Conservation (phyloP, 371 early-diverging fungal species). For the Lichtheimia hyalospora region DNA sequence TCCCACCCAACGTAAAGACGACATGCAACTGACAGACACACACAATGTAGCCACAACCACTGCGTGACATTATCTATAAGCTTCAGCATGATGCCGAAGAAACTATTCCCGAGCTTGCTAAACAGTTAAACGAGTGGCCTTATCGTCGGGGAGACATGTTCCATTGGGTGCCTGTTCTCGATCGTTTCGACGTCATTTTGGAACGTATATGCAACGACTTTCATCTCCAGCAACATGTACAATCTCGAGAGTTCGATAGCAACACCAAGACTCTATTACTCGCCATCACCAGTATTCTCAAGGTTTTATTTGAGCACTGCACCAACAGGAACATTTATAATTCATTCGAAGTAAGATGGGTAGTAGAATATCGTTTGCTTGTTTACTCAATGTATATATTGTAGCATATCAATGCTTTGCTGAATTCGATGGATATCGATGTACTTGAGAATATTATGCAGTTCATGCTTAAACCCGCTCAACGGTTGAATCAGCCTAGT, state of each 20-base stretch:
- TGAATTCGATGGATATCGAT: constrained; percentile 74
- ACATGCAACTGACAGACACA: too few species aligned
- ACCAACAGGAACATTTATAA: constrained; percentile 93
- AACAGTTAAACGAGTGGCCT: constrained; percentile 63
- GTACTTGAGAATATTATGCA: constrained; percentile 71
- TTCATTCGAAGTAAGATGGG: constrained; percentile 79
- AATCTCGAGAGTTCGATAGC: constrained; percentile 55
- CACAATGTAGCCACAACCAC: constrained; percentile 49
- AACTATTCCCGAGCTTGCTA: constrained; percentile 53
- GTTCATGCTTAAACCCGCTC: constrained; percentile 78
- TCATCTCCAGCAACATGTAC: constrained; percentile 60
- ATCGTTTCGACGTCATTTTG: constrained; percentile 88
- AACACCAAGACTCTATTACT: constrained; percentile 61
- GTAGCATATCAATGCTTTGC: constrained; percentile 72
- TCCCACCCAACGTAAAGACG: not conserved
- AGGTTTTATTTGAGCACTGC: constrained; percentile 88
- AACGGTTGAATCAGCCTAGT: constrained; percentile 74
- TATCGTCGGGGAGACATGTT: constrained; percentile 90
- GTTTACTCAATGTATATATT: not conserved
- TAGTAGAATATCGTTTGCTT: too few species aligned
- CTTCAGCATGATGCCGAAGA: constrained; percentile 56
- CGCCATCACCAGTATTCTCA: constrained; percentile 74
- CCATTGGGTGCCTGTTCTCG: constrained; percentile 94
- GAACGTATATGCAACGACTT: constrained; percentile 63
- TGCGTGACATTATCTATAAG: constrained; percentile 56